A percentile compares a stretch with the other conserved stretches of the same genome.
These are phyloP conservation scores for Pythium sukuiense DNA, from an alignment of 352 stramenopile genomes.

Conservation along the genomic window DNA sequence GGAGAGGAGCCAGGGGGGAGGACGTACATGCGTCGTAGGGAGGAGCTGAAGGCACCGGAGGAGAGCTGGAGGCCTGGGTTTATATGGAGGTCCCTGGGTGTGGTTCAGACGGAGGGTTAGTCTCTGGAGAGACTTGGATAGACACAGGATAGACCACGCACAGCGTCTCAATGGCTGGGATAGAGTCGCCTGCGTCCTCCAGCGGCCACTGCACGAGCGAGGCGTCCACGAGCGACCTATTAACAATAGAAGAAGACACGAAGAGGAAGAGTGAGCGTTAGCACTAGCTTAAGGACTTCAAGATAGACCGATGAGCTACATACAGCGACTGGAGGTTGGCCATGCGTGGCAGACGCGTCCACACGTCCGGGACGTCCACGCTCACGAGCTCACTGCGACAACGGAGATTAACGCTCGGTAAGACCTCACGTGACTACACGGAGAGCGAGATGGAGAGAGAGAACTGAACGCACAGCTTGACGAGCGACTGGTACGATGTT, in stretches of 20 bases:
- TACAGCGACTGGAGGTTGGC: conserved; percentile 17
- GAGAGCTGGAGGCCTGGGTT: conserved; percentile 3
- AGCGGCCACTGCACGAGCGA: conserved; percentile 12
- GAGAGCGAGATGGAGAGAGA: background rate
- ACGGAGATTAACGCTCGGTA: background rate
- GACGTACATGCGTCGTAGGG: background rate
- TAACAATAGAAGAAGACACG: background rate
- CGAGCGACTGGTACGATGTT: conserved; percentile 9
- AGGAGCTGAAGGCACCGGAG: background rate
- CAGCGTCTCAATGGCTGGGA: conserved; percentile 1
- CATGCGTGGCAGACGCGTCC: conserved; percentile 8
- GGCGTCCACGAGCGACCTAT: conserved; percentile 13
- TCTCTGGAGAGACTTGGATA: background rate
- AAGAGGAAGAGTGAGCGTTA: background rate
- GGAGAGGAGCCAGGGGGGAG: background rate
- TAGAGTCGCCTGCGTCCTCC: background rate
- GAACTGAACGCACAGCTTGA: background rate
- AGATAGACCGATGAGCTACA: background rate
- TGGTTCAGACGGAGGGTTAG: background rate
- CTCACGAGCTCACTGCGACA: conserved; percentile 3
- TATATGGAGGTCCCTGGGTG: background rate
- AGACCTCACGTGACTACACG: background rate
- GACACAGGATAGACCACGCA: background rate
- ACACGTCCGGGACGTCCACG: conserved; percentile 3
- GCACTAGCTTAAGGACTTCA: too few species aligned